These are phyloP conservation scores for Gnomoniopsis sp. DNA, from an alignment of 2,329 filamentous ascomycete species.

Conservation along the genomic window DNA sequence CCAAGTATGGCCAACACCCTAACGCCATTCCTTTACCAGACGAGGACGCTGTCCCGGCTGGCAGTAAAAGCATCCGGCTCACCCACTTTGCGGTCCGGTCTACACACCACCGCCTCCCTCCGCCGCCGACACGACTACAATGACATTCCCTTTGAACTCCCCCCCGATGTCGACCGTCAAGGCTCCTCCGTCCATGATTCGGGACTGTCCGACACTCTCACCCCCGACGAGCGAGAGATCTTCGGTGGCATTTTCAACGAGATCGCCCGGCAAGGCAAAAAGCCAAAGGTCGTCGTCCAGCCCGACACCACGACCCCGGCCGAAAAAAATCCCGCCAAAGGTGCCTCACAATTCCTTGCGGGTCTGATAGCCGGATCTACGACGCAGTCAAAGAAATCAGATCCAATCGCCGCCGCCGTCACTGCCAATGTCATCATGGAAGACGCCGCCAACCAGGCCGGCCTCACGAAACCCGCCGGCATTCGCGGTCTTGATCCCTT, in stretches of 20 bases:
- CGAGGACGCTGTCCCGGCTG: constrained; percentile 46
- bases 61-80: constrained; percentile 20
- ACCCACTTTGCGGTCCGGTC: constrained; percentile 22
- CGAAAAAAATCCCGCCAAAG: constrained; percentile 11
- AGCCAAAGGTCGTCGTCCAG: constrained; percentile 21
- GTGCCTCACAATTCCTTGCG: constrained; percentile 6
- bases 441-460: constrained; percentile 22
- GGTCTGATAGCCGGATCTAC: neutral
- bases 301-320: constrained; percentile 19
- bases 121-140: constrained; percentile 23
- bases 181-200: constrained; percentile 22
- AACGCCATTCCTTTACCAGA: constrained; percentile 70
- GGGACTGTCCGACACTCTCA: constrained; percentile 47
- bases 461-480: neutral
- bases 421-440: constrained; percentile 26
- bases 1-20: constrained; percentile 45
- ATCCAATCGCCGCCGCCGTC: constrained; percentile 11
- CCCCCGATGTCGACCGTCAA: constrained; percentile 30
- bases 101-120: constrained; percentile 22
- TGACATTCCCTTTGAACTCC: constrained; percentile 51
- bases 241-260: constrained; percentile 57
- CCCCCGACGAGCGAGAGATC: constrained; percentile 45
- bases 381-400: neutral
- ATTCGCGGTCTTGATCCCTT: constrained; percentile 17
- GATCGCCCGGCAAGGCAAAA: constrained; percentile 38